Evolutionary conservation across 352 stramenopile genomes (phyloP).

Genomic region (Globisporangium irregulare): DNA sequence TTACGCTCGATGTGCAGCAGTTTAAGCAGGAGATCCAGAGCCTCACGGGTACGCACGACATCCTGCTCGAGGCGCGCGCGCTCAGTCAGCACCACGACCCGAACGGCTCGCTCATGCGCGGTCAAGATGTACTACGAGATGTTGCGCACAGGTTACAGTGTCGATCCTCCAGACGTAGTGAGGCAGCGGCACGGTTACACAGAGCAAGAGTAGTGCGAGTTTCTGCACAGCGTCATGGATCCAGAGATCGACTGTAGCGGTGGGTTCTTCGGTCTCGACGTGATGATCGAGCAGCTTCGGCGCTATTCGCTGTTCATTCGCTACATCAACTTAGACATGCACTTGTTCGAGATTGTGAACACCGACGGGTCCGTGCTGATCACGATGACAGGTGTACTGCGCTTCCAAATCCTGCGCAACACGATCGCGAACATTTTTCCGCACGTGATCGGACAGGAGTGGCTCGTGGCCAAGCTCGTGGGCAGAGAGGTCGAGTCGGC

Average conservation of each 20-base stretch:
- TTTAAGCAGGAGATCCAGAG: constrained; percentile 30
- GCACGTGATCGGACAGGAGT: constrained; percentile 23
- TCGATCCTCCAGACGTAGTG: not conserved
- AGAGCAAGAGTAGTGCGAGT: constrained; percentile 15
- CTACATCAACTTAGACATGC: constrained; percentile 24
- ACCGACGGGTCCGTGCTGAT: constrained; percentile 24
- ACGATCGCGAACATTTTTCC: constrained; percentile 30
- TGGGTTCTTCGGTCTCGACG: constrained; percentile 20
- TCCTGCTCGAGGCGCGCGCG: constrained; percentile 16
- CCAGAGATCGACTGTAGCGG: constrained; percentile 22
- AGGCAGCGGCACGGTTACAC: not conserved
- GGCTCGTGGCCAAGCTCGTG: constrained; percentile 23
- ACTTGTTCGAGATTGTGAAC: constrained; percentile 23
- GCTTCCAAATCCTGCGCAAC: constrained; percentile 26
- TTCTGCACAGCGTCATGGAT: constrained; percentile 26
- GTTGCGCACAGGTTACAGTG: constrained; percentile 11
- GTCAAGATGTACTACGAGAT: constrained; percentile 14
- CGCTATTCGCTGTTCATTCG: constrained; percentile 27
- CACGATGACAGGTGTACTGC: constrained; percentile 15
- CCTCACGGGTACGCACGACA: constrained; percentile 17
- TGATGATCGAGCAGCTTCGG: constrained; percentile 30
- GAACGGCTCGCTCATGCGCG: constrained; percentile 12
- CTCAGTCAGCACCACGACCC: constrained; percentile 4
- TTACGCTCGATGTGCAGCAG: constrained; percentile 30
- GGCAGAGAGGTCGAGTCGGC: constrained; percentile 17